Evolutionary conservation across 192 early-diverging fungal species (phyloP).

Genomic region (Umbelopsis ramanniana): DNA sequence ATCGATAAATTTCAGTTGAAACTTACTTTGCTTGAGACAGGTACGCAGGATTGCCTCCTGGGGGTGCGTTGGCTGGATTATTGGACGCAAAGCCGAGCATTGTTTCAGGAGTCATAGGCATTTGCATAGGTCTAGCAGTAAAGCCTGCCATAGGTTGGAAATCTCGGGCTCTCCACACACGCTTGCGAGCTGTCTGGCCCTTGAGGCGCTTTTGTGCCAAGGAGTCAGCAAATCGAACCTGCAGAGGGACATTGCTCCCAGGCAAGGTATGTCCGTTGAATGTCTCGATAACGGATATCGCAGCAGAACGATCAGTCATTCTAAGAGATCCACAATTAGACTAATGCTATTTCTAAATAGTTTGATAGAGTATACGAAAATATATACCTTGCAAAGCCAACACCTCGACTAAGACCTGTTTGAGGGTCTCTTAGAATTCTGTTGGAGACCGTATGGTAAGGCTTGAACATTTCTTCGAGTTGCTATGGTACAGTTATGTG

Average conservation of each 20-base stretch:
- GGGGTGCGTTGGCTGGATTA: not conserved
- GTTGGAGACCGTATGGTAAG: conserved; percentile 69
- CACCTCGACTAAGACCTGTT: conserved; percentile 70
- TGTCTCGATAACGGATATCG: conserved; percentile 65
- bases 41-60: conserved; percentile 1
- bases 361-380: not conserved
- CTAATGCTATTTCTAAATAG: not conserved
- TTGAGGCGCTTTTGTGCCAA: conserved; percentile 80
- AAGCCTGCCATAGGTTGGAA: conserved; percentile 43
- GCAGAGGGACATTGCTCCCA: conserved; percentile 65
- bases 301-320: conserved; percentile 73
- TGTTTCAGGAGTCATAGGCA: conserved; percentile 53
- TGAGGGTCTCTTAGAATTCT: conserved; percentile 74
- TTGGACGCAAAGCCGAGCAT: conserved; percentile 49
- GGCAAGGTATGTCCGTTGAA: conserved; percentile 65
- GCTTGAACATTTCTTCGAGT: conserved; percentile 67
- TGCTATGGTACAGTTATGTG: conserved; percentile 30
- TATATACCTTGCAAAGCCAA: conserved; percentile 74
- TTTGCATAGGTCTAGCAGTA: conserved; percentile 25
- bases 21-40: conserved; percentile 20
- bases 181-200: conserved; percentile 55
- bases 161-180: conserved; percentile 44
- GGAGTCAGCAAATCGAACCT: conserved; percentile 82
- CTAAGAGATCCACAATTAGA: conserved; percentile 7
- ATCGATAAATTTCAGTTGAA: not conserved